Evolutionary conservation across 768 basidiomycete genomes (phyloP), one percentile per base, ranked within the genome.

Genomic region (Boletus sensibilis): DNA sequence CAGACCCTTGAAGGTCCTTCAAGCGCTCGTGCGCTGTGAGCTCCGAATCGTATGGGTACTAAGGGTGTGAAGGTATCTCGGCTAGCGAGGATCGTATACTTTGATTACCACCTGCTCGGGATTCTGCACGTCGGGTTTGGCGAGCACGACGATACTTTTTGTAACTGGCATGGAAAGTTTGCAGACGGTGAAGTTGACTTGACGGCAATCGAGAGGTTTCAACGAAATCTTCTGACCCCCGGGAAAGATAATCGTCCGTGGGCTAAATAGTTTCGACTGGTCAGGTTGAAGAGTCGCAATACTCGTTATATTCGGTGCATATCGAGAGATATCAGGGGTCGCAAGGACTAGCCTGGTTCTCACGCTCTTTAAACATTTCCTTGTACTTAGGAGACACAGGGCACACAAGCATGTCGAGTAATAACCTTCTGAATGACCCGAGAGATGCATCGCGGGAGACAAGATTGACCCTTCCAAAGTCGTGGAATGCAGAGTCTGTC

Each of bases 381-480:
- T 64, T 64, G n/a, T 25, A 40, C 6, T 16, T 33, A 18, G 21
- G 6, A 29, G 7, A 9, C 3, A 43, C 53, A 57, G 47, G 47
- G 7, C 9, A 52, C 23, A 47, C 56, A 35, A 58, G 59, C 59
- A 82, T 78, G 72, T 65, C 66, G 40, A 65, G 49, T 46, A 64
- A 12, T 43, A 65, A 52, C 50, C 33, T 14, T 12, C 44, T 59
- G 45, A 81, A 82, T 55, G 87, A 92, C 70, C 86, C 88, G 14
- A 78, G 88, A 55, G 85, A 91, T 62, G 58, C 82, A 29, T 79
- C 84, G 12, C 79, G 84, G 10, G 90, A 90, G 67, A 75, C 74
- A 0, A 75, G 77, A 38, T 72, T 85, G 60, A 73, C 76, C 1
- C 71, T 86, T n/a, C 90, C 90, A 0, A 79, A 78, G 55, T 79